phyloP scores from a whole-genome alignment of 768 basidiomycete species.

The Pisolithus microcarpus region DNA sequence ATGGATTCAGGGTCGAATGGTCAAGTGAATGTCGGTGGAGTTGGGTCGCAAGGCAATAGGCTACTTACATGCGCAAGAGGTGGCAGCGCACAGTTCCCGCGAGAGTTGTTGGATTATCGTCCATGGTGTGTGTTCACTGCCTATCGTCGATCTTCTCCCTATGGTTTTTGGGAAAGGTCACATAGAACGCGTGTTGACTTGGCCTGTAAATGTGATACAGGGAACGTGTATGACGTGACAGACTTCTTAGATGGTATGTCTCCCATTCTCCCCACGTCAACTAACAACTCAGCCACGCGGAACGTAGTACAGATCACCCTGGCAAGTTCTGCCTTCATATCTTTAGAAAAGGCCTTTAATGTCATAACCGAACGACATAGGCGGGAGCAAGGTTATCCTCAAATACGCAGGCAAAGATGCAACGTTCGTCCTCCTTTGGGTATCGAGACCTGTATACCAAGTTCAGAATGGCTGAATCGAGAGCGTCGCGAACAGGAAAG shows the following conservation, averaged over 20 bases:
- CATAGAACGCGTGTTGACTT: not conserved
- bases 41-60: not conserved
- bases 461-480: conserved; percentile 1
- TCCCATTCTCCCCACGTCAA: not conserved
- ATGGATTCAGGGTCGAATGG: not conserved
- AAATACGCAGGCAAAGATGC: conserved; percentile 62
- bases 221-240: conserved; percentile 73
- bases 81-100: conserved; percentile 48
- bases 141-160: not conserved
- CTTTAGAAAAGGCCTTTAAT: not conserved
- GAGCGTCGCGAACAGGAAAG: conserved; percentile 38
- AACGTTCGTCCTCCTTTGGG: conserved; percentile 45
- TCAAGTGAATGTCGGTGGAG: not conserved
- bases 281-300: not conserved
- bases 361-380: conserved; percentile 25
- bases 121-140: conserved; percentile 47
- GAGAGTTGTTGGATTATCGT: conserved; percentile 81
- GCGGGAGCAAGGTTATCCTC: conserved; percentile 72
- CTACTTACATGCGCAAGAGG: conserved; percentile 40
- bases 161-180: not conserved
- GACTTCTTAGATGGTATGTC: conserved; percentile 62
- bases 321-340: conserved; percentile 30
- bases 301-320: conserved; percentile 48
- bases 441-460: not conserved
- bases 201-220: conserved; percentile 27